A percentile compares a stretch with the other conserved stretches of the same genome.
Conservation (phyloP, 306 rosid species). For the Bauhinia variegata region DNA sequence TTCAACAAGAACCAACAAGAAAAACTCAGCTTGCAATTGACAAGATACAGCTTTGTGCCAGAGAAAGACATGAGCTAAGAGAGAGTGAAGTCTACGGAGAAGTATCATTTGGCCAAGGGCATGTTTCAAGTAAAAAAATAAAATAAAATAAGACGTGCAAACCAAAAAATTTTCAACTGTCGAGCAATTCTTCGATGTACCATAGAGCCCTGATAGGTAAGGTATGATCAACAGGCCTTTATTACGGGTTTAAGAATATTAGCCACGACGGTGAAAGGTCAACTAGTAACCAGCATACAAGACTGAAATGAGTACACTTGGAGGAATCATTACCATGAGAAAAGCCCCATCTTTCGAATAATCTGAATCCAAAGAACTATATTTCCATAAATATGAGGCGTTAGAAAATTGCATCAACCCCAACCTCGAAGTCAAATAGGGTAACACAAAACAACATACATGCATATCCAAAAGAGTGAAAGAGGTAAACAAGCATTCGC, state of each 20-base stretch:
- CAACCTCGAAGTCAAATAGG: conserved; percentile 1
- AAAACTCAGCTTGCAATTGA: conserved; percentile 4
- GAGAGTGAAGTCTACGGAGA: not conserved
- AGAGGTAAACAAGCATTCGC: conserved; percentile 37
- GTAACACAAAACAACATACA: conserved; percentile 11
- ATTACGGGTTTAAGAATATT: not conserved
- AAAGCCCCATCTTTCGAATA: not conserved
- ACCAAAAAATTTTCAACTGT: not conserved
- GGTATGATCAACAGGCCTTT: not conserved
- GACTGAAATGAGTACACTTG: conserved; percentile 5
- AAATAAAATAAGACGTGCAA: not conserved
- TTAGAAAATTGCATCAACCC: conserved; percentile 9
- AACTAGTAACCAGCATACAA: not conserved
- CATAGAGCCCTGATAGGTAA: conserved; percentile 5
- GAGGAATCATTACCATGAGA: not conserved
- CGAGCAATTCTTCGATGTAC: conserved; percentile 4
- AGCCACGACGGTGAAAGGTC: not conserved
- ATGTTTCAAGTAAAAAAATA: not conserved
- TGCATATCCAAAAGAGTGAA: conserved; percentile 20
- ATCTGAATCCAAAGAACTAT: not conserved
- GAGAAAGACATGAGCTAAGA: not conserved
- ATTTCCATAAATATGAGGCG: not conserved
- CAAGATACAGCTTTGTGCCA: not conserved
- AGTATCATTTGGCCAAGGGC: conserved; percentile 8
- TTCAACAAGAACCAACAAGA: not conserved